Conservation (phyloP, 148 eudicot species). For the Rhododendron ovatum region DNA sequence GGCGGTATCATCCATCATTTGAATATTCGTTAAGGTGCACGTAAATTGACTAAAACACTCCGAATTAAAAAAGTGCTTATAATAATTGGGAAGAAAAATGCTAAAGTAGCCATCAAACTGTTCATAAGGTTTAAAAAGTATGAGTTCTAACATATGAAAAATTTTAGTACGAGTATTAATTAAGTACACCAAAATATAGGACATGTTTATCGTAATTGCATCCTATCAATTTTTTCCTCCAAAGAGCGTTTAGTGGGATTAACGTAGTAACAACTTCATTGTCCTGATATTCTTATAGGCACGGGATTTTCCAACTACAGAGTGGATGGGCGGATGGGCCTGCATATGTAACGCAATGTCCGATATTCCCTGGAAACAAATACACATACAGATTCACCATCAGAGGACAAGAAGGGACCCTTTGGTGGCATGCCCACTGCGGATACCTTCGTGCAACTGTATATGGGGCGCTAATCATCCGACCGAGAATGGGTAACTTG, state of each 20-base stretch:
- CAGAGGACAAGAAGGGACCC: conserved; percentile 67
- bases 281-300: conserved; percentile 36
- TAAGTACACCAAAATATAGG: too few relatives aligned
- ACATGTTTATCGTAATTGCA: too few relatives aligned
- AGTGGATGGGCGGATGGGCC: conserved; percentile 89
- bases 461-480: conserved; percentile 64
- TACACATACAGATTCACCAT: conserved; percentile 53
- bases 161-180: too few relatives aligned
- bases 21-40: too few relatives aligned
- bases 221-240: not conserved
- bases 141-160: too few relatives aligned
- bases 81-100: too few relatives aligned
- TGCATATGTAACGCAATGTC: conserved; percentile 56
- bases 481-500: conserved; percentile 43
- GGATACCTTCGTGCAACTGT: conserved; percentile 72
- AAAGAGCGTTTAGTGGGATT: not conserved
- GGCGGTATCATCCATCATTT: too few relatives aligned
- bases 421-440: conserved; percentile 92
- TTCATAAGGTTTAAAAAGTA: too few relatives aligned
- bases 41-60: too few relatives aligned
- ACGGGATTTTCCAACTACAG: conserved; percentile 50
- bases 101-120: too few relatives aligned
- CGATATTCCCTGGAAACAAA: conserved; percentile 54
- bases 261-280: not conserved
- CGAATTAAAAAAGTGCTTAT: too few relatives aligned